These are phyloP conservation scores for Hirschioporus abietinus DNA, from an alignment of 768 basidiomycete genomes.

Conservation along the genomic window DNA sequence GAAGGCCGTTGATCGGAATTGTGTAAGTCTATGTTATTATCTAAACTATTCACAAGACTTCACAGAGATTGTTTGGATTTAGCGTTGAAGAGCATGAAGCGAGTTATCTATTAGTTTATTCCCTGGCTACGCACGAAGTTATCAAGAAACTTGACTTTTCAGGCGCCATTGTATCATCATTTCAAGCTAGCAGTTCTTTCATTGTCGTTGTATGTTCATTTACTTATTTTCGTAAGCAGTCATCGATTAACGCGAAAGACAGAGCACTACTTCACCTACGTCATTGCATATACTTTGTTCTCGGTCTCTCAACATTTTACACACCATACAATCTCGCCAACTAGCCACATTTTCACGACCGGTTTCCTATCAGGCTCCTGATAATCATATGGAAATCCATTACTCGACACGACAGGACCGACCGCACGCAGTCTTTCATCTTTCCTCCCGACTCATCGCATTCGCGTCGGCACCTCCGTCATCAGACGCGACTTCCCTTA, in stretches of 20 bases:
- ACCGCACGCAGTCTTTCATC: constrained; percentile 50
- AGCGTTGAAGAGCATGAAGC: constrained; percentile 15
- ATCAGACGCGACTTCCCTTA: constrained; percentile 5
- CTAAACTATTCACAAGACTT: background rate
- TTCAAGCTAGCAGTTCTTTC: constrained; percentile 42
- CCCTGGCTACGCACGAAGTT: constrained; percentile 42
- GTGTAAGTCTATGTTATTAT: constrained; percentile 24
- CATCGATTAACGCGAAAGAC: constrained; percentile 8
- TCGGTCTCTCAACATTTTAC: constrained; percentile 44
- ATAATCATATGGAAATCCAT: constrained; percentile 9
- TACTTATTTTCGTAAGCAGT: constrained; percentile 2
- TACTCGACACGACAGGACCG: constrained; percentile 10
- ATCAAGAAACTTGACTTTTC: constrained; percentile 42
- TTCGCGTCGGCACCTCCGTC: constrained; percentile 39
- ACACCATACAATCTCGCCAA: constrained; percentile 38
- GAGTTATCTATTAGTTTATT: constrained; percentile 35
- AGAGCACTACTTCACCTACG: constrained; percentile 56
- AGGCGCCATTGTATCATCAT: constrained; percentile 32
- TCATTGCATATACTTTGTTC: constrained; percentile 54
- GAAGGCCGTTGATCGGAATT: constrained; percentile 30
- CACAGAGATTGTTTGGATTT: constrained; percentile 16
- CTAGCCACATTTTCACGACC: constrained; percentile 16
- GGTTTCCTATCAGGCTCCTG: constrained; percentile 9
- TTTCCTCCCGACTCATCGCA: constrained; percentile 60
- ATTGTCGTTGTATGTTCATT: constrained; percentile 50